Base-by-base conservation (phyloP, 2,329 filamentous ascomycete species). In the Diaporthe eres region DNA sequence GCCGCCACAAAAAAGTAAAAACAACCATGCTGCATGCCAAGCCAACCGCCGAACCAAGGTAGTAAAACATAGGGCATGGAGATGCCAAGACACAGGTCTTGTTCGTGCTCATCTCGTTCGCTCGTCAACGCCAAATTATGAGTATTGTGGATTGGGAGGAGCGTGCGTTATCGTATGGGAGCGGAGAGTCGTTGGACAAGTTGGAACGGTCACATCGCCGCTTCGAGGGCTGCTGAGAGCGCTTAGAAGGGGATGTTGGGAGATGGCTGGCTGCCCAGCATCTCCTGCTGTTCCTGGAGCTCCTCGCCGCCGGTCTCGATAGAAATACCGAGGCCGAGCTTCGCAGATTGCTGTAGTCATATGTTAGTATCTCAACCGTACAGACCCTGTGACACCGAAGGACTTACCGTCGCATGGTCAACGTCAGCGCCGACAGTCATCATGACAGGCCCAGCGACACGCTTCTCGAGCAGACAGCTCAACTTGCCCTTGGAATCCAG, bases 351-450 rank as follows among this genome's bases (percentile, higher is more conserved):
- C 97, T 99, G 81, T 71, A 74, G 34, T 22, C 55, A 31, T 31
- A 28, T 77, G 79, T 86, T 79, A 86, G 84, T 77, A 61, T 63
- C 12, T 22, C 22, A 12, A 31, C 10, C 10, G 7, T 39, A 22
- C 25, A 0, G 15, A 22, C 47, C 22, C n/a, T 51, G 61, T 65
- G 34, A 34, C 39, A 65, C 22, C 47, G 28, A 28, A 57, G 17
- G 61, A 89, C 94, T 85, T 91, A 98, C 97, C 89, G 96, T 96
- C 81, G 93, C 92, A 87, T 99, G 96, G 86, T 99, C 97, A 82
- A 99, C 95, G 84, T 98, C 97, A 80, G 96, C 96, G 74, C 96
- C 95, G 86, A 99, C 98, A 75, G 96, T 98, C 87, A 99, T 92
- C 84, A 93, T 94, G 76, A 99, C 95, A 39, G 96, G 94, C 78